Evolutionary conservation across 176 grass and related monocot species (phyloP), one percentile per base, ranked within the genome.

Genomic region (Aegilops tauschii): DNA sequence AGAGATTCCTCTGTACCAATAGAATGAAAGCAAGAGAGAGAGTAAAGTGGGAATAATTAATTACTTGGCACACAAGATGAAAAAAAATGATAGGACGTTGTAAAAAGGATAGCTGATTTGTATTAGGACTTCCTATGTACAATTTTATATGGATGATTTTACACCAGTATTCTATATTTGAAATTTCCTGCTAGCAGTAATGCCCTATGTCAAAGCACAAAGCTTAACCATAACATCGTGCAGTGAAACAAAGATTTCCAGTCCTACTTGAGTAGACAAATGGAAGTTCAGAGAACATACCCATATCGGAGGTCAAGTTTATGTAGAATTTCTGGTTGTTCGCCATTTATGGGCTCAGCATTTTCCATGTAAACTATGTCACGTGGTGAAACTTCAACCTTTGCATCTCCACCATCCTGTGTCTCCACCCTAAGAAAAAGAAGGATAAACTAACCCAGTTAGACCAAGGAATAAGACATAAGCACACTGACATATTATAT

Each of bases 371-470:
- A 99, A 89, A 99, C 83, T 85, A 99, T 90, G 79, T 99, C 97
- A 85, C 94, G 94, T 75, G 97, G 97, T 90, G 97, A 97, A 83
- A 95, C 97, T 90, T 99, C 97, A 71, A 93, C 80, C 86, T 99
- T 99, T 39, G 97, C 97, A 89, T 99, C 97, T 87, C 97, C 97
- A 83, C 92, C 94, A 90, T 99, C 97, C 79, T 99, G 97, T 76
- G 97, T 95, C 89, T 99, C 97, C 80, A 93, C 97, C 97, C 97
- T 99, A 90, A 45, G 65, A 90, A 84, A 93, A 52, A 81, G 1
- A 84, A 85, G 37, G 12, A 76, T 63, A 81, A 81, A 77, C 37
- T 77, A 70, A 77, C 16, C 11, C 5, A 86, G 39, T 52, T 64
- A 90, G 50, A 82, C 70, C 47, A 81, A 76, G 9, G 37, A 90